A percentile compares a stretch with the other conserved stretches of the same genome.
These are phyloP conservation scores for Coleophoma eucalyptorum DNA, from an alignment of 2,329 filamentous ascomycete species.

Conservation along the genomic window DNA sequence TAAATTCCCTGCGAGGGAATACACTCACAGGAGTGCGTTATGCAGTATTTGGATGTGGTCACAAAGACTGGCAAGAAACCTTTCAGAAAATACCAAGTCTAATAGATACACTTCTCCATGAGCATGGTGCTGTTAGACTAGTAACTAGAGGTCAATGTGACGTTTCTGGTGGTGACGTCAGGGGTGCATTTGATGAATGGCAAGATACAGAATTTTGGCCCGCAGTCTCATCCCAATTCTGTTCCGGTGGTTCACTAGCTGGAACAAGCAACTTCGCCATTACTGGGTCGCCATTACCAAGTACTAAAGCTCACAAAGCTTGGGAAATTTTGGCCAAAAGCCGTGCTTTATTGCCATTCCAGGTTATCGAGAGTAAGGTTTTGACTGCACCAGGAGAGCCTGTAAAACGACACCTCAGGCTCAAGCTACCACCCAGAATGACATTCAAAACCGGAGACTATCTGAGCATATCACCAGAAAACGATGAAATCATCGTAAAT, in stretches of 20 bases:
- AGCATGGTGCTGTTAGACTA: not conserved
- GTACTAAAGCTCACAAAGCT: no score
- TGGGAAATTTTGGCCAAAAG: no score
- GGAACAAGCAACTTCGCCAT: no score
- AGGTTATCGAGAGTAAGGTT: no score
- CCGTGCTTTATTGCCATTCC: no score
- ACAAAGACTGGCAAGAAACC: not conserved
- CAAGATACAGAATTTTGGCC: not conserved
- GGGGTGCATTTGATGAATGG: not conserved
- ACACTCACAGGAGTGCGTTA: not conserved
- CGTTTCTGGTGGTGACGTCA: not conserved
- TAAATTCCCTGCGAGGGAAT: slow-evolving; percentile 40
- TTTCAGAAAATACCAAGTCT: not conserved
- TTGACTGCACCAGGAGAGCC: no score
- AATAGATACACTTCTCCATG: not conserved
- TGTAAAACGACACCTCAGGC: not conserved
- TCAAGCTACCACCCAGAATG: slow-evolving; percentile 62
- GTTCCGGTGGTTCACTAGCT: no score
- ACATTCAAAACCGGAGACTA: slow-evolving; percentile 74
- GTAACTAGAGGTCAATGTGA: not conserved
- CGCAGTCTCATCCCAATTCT: no score
- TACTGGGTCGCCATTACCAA: no score
- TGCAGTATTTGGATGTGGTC: not conserved
- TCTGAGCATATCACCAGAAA: slow-evolving; percentile 68
- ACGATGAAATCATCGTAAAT: slow-evolving; percentile 56